Evolutionary conservation across 139 green algal species (phyloP).

Genomic region (Coccomyxa sp.): DNA sequence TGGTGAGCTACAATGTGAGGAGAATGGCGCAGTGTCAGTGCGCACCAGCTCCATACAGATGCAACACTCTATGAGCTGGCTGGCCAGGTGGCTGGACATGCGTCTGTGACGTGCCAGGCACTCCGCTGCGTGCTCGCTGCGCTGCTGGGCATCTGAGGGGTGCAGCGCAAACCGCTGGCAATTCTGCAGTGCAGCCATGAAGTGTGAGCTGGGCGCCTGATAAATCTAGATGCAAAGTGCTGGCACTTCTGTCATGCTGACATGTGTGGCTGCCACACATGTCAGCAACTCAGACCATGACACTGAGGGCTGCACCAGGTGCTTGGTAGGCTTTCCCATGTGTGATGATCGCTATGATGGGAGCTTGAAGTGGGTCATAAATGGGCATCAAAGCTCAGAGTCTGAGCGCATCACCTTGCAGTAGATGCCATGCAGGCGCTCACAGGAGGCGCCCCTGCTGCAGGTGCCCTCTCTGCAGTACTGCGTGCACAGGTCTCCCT

Average conservation of each 20-base stretch:
- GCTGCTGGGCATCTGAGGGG: slow-evolving; percentile 37
- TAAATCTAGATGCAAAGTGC: slow-evolving; percentile 10
- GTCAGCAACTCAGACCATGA: background rate
- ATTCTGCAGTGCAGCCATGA: slow-evolving; percentile 10
- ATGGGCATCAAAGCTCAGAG: too few species aligned
- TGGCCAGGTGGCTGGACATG: slow-evolving; percentile 33
- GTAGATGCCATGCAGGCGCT: background rate
- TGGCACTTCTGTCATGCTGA: slow-evolving; percentile 31
- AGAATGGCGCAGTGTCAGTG: background rate
- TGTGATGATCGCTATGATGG: too few species aligned
- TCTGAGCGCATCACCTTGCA: background rate
- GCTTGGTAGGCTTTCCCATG: too few species aligned
- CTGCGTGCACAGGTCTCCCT: background rate
- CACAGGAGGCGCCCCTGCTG: background rate
- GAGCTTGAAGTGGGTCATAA: too few species aligned
- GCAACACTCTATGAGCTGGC: slow-evolving; percentile 47
- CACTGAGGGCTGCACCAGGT: too few species aligned
- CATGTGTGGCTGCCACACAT: background rate
- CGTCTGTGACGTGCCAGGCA: slow-evolving; percentile 49
- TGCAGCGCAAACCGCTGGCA: slow-evolving; percentile 54
- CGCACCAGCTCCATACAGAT: slow-evolving; percentile 80
- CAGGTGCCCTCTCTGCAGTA: background rate
- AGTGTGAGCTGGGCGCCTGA: background rate
- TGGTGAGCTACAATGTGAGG: background rate
- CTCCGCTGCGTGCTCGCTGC: slow-evolving; percentile 35